Conservation (phyloP, 257 asterid genomes). For the Lycium barbarum region DNA sequence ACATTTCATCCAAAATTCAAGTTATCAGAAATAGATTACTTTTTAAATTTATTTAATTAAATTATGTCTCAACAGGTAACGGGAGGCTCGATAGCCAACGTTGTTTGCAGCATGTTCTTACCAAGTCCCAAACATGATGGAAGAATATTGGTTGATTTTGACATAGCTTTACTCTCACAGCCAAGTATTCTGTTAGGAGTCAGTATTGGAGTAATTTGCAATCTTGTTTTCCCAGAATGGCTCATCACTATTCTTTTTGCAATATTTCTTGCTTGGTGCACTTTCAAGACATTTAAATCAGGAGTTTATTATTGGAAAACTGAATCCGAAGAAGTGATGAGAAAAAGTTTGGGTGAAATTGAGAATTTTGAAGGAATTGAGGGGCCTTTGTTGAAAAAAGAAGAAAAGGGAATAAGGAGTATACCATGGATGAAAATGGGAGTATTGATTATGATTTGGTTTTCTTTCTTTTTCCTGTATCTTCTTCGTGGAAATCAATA, state of each 20-base stretch:
- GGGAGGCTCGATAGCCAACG: constrained; percentile 79
- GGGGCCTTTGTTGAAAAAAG: constrained; percentile 47
- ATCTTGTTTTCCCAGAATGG: constrained; percentile 80
- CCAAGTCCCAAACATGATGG: constrained; percentile 34
- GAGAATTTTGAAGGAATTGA: constrained; percentile 30
- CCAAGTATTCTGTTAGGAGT: constrained; percentile 88
- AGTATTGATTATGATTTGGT: constrained; percentile 67
- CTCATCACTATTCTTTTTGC: constrained; percentile 63
- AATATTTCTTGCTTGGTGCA: constrained; percentile 67
- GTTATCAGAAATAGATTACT: background rate
- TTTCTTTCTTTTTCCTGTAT: constrained; percentile 62
- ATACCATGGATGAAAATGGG: constrained; percentile 72
- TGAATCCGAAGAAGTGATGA: constrained; percentile 54
- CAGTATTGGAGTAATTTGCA: constrained; percentile 74
- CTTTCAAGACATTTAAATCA: constrained; percentile 67
- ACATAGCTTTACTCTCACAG: constrained; percentile 77
- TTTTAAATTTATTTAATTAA: background rate
- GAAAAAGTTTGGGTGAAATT: background rate
- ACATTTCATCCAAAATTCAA: background rate
- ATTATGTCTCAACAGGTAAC: constrained; percentile 33
- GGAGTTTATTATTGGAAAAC: constrained; percentile 65
- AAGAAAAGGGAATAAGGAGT: background rate
- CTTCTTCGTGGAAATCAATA: constrained; percentile 85
- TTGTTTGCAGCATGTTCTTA: constrained; percentile 43
- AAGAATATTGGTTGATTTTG: constrained; percentile 62